Base-by-base conservation (phyloP, 192 early-diverging fungal species). In the Coemansia sp. region DNA sequence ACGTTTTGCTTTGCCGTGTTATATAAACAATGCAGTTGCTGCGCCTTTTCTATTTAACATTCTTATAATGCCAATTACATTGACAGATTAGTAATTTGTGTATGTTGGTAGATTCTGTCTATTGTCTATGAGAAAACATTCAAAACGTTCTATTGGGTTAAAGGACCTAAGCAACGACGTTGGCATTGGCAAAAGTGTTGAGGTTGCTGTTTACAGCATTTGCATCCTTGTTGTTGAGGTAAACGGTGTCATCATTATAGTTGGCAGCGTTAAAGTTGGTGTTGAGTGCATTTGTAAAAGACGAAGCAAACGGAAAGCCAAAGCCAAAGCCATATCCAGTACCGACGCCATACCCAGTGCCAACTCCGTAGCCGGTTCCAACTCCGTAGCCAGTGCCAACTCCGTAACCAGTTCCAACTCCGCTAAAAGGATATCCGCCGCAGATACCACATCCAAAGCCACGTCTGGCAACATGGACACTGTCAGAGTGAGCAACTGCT, bases 101-200 rank as follows among this genome's bases (percentile, higher is more conserved):
- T 32, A 32, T 32, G 32, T 32, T 32, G 32, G 32, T 32, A 32
- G 32, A 32, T 32, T 4, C 32, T 32, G 32, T 32, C 32, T 32
- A 32, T 32, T 32, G 32, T 32, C 32, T 32, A 32, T 32, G 20
- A 20, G 20, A 20, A 20, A 20, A 20, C 1, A 20, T 20, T 20
- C 20, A 20, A 20, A 20, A 20, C 20, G 20, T 20, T 20, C 20
- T 20, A 20, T 20, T 20, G 20, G 20, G 20, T 20, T 20, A 20
- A 20, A 20, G 20, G 1, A 20, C 20, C 20, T 20, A 20, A 20
- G 1, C 20, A 20, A 20, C 20, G 20, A 20, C 20, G 20, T 20
- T 20, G 20, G 65, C 70, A 90, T 95, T 69, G 92, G 92, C 64
- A 86, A 96, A 83, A 89, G 92, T 71, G 92, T 97, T 48, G 22